Evolutionary conservation across 768 basidiomycete species (phyloP).

Genomic region (Lyophyllum shimeji): DNA sequence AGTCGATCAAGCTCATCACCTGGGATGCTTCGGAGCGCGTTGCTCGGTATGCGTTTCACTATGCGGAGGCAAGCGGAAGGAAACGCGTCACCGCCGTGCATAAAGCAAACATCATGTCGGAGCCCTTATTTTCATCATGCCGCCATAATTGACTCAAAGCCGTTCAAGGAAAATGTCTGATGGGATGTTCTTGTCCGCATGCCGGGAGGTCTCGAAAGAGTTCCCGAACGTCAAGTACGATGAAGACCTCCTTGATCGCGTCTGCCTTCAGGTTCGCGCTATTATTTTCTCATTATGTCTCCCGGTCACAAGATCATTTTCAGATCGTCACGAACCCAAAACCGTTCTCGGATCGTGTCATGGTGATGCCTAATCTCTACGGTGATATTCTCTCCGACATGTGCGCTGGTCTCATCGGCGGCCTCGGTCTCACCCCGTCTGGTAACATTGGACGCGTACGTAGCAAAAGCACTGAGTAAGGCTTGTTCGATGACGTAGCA

Average conservation of each 20-base stretch:
- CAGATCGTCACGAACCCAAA: constrained; percentile 90
- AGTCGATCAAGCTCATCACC: constrained; percentile 99
- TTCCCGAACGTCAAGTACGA: constrained; percentile 94
- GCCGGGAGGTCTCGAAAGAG: constrained; percentile 93
- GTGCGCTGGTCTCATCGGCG: constrained; percentile 98
- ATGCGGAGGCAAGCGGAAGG: constrained; percentile 85
- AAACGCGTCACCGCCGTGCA: constrained; percentile 97
- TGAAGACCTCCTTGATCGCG: constrained; percentile 95
- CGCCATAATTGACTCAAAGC: constrained; percentile 1
- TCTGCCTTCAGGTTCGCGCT: constrained; percentile 77
- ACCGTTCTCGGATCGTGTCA: constrained; percentile 94
- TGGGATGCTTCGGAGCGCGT: constrained; percentile 99
- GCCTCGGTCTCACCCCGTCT: constrained; percentile 94
- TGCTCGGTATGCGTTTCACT: constrained; percentile 97
- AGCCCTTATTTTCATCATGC: constrained; percentile 13
- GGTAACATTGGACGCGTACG: constrained; percentile 94
- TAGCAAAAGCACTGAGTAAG: constrained; percentile 5
- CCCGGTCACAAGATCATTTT: neutral
- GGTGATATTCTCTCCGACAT: constrained; percentile 97
- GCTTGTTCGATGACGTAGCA: constrained; percentile 15
- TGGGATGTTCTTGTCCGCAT: constrained; percentile 98
- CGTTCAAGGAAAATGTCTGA: constrained; percentile 95
- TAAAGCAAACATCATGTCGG: constrained; percentile 99
- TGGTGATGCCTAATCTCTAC: constrained; percentile 99
- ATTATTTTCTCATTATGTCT: neutral